Conservation (phyloP, 208 protist genomes). For the Acanthamoeba lenticulata region DNA sequence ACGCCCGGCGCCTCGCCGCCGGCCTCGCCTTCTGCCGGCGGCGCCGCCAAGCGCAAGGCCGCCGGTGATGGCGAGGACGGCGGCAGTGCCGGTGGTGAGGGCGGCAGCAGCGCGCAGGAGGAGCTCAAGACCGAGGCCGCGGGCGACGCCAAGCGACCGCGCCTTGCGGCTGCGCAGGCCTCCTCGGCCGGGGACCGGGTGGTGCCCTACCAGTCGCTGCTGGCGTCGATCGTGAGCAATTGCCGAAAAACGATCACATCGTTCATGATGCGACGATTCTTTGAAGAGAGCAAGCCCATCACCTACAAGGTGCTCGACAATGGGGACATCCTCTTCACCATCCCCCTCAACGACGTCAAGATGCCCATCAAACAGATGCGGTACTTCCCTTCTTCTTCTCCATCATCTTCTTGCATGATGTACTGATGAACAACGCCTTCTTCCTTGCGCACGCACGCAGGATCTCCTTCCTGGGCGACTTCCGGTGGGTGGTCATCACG, state of each 20-base stretch:
- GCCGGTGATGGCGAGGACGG: too few species aligned
- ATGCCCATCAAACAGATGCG: conserved; percentile 45
- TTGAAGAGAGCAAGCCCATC: conserved; percentile 48
- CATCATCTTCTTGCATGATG: too few species aligned
- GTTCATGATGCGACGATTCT: conserved; percentile 43
- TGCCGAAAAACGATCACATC: conserved; percentile 42
- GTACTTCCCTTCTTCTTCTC: background rate
- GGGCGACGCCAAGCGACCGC: background rate
- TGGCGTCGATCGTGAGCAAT: conserved; percentile 31
- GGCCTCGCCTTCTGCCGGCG: too few species aligned
- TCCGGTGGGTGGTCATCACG: background rate
- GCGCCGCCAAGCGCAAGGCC: too few species aligned
- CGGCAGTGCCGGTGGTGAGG: too few species aligned
- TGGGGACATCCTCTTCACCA: conserved; percentile 40
- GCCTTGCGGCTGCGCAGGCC: too few species aligned
- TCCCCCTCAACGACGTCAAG: conserved; percentile 5
- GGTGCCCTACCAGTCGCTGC: conserved; percentile 53
- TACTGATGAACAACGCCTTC: too few species aligned
- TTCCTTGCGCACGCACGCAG: background rate
- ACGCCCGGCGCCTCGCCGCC: too few species aligned
- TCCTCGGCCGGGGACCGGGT: background rate
- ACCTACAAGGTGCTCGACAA: background rate
- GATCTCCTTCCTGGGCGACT: conserved; percentile 32
- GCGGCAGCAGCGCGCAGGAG: too few species aligned
- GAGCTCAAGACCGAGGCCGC: too few species aligned